These are phyloP conservation scores for Eremothecium coryli DNA, from an alignment of 1,139 yeast genomes.

Conservation along the genomic window DNA sequence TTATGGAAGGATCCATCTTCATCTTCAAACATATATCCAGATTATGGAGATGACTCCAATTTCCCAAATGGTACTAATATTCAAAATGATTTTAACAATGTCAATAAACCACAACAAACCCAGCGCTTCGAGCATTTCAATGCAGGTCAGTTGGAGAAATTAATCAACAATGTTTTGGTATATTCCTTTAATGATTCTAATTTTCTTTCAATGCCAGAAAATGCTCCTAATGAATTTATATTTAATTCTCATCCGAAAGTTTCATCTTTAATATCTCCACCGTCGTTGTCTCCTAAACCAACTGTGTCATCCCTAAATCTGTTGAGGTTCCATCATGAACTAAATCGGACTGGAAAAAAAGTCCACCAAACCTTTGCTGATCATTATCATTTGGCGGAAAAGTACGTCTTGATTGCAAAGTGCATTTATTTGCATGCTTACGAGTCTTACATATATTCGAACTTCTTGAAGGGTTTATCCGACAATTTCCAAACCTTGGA, in stretches of 20 bases:
- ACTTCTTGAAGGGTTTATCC: conserved; percentile 23
- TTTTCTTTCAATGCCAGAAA: conserved; percentile 24
- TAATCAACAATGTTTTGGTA: conserved; percentile 26
- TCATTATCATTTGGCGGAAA: conserved; percentile 27
- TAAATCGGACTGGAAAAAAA: conserved; percentile 5
- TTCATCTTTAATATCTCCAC: background rate
- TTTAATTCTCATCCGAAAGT: conserved; percentile 9
- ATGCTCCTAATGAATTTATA: conserved; percentile 16
- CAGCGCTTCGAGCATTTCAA: conserved; percentile 10
- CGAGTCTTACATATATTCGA: conserved; percentile 23
- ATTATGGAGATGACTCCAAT: background rate
- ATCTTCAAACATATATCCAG: background rate
- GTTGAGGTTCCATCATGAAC: conserved; percentile 11
- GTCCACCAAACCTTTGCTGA: conserved; percentile 24
- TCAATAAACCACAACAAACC: background rate
- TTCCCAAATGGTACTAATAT: background rate
- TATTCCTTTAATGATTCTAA: conserved; percentile 29
- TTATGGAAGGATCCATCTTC: conserved; percentile 1
- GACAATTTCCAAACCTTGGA: conserved; percentile 20
- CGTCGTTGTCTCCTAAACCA: conserved; percentile 8
- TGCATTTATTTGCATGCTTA: conserved; percentile 22
- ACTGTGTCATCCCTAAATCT: conserved; percentile 20
- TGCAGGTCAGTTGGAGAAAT: conserved; percentile 20
- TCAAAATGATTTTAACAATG: background rate
- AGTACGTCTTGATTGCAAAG: conserved; percentile 23